Conservation (phyloP, 805 yeast genomes). For the Teunomyces pallodes region DNA sequence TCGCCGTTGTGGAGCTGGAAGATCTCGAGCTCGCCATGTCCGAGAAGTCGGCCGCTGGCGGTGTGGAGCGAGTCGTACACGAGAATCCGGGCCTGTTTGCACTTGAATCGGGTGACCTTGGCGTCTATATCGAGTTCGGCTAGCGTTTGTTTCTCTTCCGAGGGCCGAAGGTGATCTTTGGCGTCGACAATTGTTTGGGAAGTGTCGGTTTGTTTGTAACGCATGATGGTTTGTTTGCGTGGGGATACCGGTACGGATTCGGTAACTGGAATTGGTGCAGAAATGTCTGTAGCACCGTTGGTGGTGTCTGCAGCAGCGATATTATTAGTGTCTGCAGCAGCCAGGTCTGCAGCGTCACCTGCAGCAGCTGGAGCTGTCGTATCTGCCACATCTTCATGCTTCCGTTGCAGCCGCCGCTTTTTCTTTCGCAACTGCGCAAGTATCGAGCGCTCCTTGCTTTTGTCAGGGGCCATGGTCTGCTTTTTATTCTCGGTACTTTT, state of each 20-base stretch:
- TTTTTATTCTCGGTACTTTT: background rate
- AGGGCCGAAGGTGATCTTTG: conserved; percentile 22
- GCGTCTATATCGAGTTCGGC: conserved; percentile 29
- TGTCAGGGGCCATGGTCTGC: background rate
- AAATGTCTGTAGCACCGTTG: background rate
- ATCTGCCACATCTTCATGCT: background rate
- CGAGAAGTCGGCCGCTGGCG: conserved; percentile 46
- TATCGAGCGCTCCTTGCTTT: background rate
- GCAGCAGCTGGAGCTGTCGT: background rate
- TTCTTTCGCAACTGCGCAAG: background rate
- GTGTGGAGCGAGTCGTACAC: conserved; percentile 35
- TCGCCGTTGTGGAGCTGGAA: conserved; percentile 57
- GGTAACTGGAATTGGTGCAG: background rate
- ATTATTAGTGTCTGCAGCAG: background rate
- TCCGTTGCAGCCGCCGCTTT: background rate
- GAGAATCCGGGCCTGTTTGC: conserved; percentile 29
- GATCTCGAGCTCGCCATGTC: conserved; percentile 59
- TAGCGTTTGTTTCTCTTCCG: conserved; percentile 7
- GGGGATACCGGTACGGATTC: conserved; percentile 24
- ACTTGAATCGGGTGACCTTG: conserved; percentile 34
- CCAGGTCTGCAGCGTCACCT: background rate
- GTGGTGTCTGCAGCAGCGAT: background rate
- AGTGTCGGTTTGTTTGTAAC: conserved; percentile 31
- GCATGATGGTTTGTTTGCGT: conserved; percentile 36
- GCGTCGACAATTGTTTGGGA: conserved; percentile 16